Percentiles rank a stretch among this genome's conserved stretches.
Conservation (phyloP, 495 filamentous ascomycete species). For the Neurospora sp. region DNA sequence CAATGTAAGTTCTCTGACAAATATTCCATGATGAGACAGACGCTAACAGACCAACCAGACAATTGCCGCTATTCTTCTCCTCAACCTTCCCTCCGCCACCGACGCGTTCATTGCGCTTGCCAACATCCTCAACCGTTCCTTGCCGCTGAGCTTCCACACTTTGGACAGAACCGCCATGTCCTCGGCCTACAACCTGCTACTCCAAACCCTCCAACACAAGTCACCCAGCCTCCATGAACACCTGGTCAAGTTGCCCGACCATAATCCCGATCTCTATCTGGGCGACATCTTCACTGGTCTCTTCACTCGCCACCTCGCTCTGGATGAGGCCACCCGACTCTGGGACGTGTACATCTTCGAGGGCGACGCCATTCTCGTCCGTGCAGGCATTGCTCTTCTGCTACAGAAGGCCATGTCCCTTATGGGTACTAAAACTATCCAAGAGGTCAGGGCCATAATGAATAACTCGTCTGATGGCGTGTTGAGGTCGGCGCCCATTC, state of each 20-base stretch:
- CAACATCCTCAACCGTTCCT: slow-evolving; percentile 79
- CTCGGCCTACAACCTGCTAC: slow-evolving; percentile 60
- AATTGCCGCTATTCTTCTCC: slow-evolving; percentile 76
- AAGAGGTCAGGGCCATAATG: slow-evolving; percentile 24
- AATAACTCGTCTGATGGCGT: slow-evolving; percentile 1
- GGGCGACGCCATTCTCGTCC: slow-evolving; percentile 70
- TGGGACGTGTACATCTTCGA: slow-evolving; percentile 97
- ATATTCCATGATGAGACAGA: not conserved
- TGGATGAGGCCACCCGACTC: slow-evolving; percentile 68
- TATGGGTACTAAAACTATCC: slow-evolving; percentile 21
- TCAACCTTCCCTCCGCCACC: slow-evolving; percentile 63
- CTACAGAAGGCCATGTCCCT: slow-evolving; percentile 34
- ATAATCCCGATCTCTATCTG: slow-evolving; percentile 42
- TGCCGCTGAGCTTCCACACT: slow-evolving; percentile 81
- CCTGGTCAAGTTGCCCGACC: slow-evolving; percentile 37
- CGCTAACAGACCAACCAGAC: slow-evolving; percentile 38
- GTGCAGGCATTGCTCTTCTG: slow-evolving; percentile 66
- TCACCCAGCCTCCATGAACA: slow-evolving; percentile 59
- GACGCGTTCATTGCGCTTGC: slow-evolving; percentile 75
- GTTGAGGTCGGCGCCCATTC: slow-evolving; percentile 4
- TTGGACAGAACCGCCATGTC: slow-evolving; percentile 61
- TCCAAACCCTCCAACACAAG: slow-evolving; percentile 63
- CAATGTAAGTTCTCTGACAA: slow-evolving; percentile 47
- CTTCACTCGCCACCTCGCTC: slow-evolving; percentile 43
- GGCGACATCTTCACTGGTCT: slow-evolving; percentile 40